Base-by-base conservation (phyloP, 2,329 filamentous ascomycete species). In the Sarocladiaceae sp. region DNA sequence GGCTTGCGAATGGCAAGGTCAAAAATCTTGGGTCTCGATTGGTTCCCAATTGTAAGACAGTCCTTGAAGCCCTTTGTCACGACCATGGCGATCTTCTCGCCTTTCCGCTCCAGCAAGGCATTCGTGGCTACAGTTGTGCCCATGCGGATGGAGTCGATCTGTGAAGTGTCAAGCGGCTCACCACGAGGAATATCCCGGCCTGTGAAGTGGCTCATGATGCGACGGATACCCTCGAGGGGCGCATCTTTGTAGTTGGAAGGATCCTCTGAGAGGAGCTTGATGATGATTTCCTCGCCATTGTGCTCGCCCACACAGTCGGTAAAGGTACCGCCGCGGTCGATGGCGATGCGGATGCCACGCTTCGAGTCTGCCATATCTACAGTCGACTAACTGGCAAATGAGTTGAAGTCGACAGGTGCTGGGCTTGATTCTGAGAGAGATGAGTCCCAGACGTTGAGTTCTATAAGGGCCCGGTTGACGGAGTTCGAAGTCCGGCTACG, bases 91-190 rank as follows among this genome's bases (percentile, higher is more conserved):
- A 93, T 91, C 53, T 80, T 81, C 66, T 95, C 89, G 39, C 90
- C 90, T 63, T 95, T 95, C 47, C 90, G 74, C 64, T 96, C 90
- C 2, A 96, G 73, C 45, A 96, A 66, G 0, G 90, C 90, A 62
- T 96, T 96, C 1, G 90, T 96, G 9, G 90, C 90, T 11, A 96
- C 89, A 0, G 90, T 96, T 1, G 90, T 96, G 34, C 90, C 90
- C 90, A 96, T 96, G 39, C 90, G 83, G 60, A 96, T 95, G 45
- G 85, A 89, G 54, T 93, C 87, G 54, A 96, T 94, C 57, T 82
- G 68, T 15, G 81, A 78, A 1, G 89, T 95, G 61, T 95, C 88
- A 7, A 95, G 69, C 1, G 85, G 70, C 59, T 89, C 72, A 20
- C 88, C 88, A 39, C 89, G 81, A 3, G 87, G 86, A 34, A 94